Conservation (phyloP, 805 yeast species). For the Saturnispora sekii region DNA sequence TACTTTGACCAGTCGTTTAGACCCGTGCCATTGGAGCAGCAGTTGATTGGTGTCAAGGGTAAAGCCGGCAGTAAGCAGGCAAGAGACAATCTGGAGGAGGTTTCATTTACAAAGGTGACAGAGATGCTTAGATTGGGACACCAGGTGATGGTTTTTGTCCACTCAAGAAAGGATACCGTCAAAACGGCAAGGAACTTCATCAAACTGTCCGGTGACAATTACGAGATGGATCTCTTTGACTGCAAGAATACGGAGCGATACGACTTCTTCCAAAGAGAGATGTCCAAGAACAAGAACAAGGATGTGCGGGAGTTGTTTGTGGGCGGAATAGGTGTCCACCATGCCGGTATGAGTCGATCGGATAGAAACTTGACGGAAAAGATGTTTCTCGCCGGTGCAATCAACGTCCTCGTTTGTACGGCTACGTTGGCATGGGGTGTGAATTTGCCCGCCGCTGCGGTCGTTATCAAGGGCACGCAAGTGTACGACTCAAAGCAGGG, state of each 20-base stretch:
- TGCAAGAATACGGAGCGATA: constrained; percentile 35
- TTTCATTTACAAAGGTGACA: constrained; percentile 66
- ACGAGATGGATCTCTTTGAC: constrained; percentile 51
- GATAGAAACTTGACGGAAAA: constrained; percentile 87
- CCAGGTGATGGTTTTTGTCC: constrained; percentile 96
- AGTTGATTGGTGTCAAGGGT: constrained; percentile 77
- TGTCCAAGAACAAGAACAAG: constrained; percentile 59
- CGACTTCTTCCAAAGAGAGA: constrained; percentile 49
- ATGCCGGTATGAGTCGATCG: constrained; percentile 91
- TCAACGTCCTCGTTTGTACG: constrained; percentile 87
- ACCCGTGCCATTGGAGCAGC: constrained; percentile 89
- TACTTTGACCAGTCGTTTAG: constrained; percentile 89
- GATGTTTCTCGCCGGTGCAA: constrained; percentile 76
- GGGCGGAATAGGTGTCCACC: constrained; percentile 87
- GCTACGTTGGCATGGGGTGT: constrained; percentile 99
- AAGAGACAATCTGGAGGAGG: constrained; percentile 62
- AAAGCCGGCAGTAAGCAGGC: constrained; percentile 70
- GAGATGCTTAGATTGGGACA: constrained; percentile 59
- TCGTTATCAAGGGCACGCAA: constrained; percentile 92
- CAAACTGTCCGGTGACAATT: constrained; percentile 51
- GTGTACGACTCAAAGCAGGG: constrained; percentile 91
- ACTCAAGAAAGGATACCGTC: constrained; percentile 87
- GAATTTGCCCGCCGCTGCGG: constrained; percentile 95
- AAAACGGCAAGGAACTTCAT: constrained; percentile 71
- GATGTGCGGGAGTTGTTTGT: constrained; percentile 75